A percentile compares a stretch with the other conserved stretches of the same genome.
phyloP scores from a whole-genome alignment of 1,284 basidiomycete species.

The Cutaneotrichosporon dermatis region DNA sequence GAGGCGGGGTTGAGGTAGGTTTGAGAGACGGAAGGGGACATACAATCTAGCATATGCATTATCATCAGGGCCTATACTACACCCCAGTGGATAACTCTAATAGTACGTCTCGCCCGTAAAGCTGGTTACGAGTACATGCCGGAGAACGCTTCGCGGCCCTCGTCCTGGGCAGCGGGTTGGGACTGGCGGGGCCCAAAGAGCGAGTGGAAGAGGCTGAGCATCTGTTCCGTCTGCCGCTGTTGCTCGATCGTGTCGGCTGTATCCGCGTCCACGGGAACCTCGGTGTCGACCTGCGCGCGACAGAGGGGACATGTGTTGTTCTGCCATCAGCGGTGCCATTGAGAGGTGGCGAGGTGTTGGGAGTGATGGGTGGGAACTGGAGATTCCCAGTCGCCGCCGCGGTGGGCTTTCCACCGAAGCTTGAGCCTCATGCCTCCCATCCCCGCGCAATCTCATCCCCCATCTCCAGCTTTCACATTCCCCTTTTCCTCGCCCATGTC shows the following conservation, averaged over 20 bases:
- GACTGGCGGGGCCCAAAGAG: constrained; percentile 13
- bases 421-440: too few species aligned
- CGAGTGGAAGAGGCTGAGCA: constrained; percentile 19
- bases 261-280: neutral
- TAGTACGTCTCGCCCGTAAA: too few species aligned
- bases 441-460: too few species aligned
- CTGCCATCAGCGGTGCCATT: constrained; percentile 4
- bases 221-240: constrained; percentile 18
- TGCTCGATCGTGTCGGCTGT: constrained; percentile 8
- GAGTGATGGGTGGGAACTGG: too few species aligned
- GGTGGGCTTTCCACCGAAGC: too few species aligned
- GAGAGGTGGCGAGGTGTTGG: too few species aligned
- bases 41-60: neutral
- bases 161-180: neutral
- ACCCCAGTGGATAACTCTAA: too few species aligned
- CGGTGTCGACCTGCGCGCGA: constrained; percentile 17
- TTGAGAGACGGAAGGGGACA: too few species aligned
- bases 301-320: constrained; percentile 28
- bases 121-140: constrained; percentile 54
- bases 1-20: neutral
- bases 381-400: too few species aligned
- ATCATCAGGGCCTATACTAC: neutral
- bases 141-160: constrained; percentile 34
- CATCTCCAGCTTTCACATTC: too few species aligned
- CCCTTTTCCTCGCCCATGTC: too few species aligned